A percentile compares a stretch with the other conserved stretches of the same genome.
Conservation (phyloP, 2,329 filamentous ascomycete species). For the Cadophora gregata region DNA sequence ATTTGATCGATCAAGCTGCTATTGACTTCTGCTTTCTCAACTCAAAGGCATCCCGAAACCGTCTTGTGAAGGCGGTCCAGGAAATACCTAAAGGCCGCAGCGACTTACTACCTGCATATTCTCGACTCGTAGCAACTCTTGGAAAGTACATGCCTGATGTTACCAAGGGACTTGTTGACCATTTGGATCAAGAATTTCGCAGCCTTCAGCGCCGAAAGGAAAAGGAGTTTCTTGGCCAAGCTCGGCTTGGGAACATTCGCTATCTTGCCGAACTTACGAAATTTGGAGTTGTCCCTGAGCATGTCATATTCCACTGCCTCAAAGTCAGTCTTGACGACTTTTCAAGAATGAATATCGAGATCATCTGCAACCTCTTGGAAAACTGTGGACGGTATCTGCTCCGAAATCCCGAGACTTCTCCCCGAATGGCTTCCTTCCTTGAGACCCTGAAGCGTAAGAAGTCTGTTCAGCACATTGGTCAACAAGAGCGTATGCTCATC, state of each 20-base stretch:
- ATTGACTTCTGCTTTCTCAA: conserved; percentile 98
- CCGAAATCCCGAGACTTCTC: conserved; percentile 89
- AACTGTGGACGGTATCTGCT: conserved; percentile 95
- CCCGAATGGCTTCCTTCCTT: conserved; percentile 90
- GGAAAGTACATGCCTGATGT: conserved; percentile 94
- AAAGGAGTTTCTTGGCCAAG: conserved; percentile 95
- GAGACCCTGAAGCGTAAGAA: conserved; percentile 97
- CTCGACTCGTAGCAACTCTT: conserved; percentile 90
- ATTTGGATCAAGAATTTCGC: conserved; percentile 95
- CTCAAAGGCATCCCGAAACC: conserved; percentile 95
- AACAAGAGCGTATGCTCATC: conserved; percentile 96
- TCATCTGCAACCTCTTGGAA: conserved; percentile 93
- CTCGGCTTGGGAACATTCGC: conserved; percentile 92
- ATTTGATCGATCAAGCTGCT: conserved; percentile 87
- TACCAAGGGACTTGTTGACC: conserved; percentile 87
- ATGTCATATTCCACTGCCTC: conserved; percentile 98
- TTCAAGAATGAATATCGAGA: conserved; percentile 98
- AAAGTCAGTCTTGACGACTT: conserved; percentile 98
- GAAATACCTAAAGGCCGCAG: conserved; percentile 94
- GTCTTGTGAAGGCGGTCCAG: conserved; percentile 88
- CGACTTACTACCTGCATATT: conserved; percentile 88
- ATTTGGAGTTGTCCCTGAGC: conserved; percentile 96
- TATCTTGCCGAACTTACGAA: conserved; percentile 98
- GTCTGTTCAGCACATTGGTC: conserved; percentile 89
- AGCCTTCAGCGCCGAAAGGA: conserved; percentile 96